These are phyloP conservation scores for Heteromeles arbutifolia DNA, from an alignment of 306 rosid species.

Conservation along the genomic window DNA sequence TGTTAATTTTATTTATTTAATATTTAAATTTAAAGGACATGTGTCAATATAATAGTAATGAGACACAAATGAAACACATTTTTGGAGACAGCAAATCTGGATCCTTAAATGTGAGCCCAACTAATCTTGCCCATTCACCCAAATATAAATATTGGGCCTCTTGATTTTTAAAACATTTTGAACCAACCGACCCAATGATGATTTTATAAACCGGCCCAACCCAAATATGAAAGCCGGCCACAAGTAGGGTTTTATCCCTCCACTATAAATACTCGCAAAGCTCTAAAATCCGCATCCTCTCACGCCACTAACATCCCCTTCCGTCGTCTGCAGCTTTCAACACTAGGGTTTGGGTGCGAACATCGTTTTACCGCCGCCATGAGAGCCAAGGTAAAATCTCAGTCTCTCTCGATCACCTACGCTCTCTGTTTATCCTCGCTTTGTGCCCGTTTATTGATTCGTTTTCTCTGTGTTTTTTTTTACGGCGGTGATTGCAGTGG, in stretches of 20 bases:
- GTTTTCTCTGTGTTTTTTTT: not conserved
- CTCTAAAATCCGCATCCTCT: not conserved
- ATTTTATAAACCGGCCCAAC: not conserved
- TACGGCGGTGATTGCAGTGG: constrained; percentile 36
- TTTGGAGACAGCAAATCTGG: no score
- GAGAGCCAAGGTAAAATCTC: constrained; percentile 57
- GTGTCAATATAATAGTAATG: no score
- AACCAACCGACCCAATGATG: not conserved
- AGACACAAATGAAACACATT: no score
- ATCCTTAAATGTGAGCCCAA: not conserved
- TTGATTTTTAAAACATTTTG: not conserved
- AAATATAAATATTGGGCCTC: not conserved
- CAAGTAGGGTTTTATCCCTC: constrained; percentile 13
- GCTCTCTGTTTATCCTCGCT: not conserved
- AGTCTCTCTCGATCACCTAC: not conserved
- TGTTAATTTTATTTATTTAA: no score
- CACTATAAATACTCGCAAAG: constrained; percentile 12
- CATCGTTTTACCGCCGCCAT: constrained; percentile 18
- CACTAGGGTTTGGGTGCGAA: constrained; percentile 13
- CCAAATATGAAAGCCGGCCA: not conserved
- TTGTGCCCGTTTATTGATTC: not conserved
- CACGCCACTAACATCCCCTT: not conserved
- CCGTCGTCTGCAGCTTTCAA: not conserved
- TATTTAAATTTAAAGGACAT: no score
- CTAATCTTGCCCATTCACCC: not conserved